Conservation (phyloP, 2,329 filamentous ascomycete genomes). For the Microdochium paspali region DNA sequence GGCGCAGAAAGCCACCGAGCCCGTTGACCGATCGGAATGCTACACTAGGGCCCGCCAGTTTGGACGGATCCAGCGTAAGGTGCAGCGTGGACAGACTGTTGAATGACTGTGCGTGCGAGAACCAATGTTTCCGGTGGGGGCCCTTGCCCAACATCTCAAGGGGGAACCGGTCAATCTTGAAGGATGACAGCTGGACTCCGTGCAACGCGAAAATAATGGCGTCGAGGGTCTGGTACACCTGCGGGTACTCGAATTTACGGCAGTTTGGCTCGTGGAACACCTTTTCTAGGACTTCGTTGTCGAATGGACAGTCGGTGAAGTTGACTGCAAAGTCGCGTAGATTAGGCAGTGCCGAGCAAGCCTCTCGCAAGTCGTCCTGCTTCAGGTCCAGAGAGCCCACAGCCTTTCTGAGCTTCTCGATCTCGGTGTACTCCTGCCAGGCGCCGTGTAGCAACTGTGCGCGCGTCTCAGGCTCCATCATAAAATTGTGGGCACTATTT, state of each 20-base stretch:
- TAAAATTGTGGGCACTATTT: conserved; percentile 26
- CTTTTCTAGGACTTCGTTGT: conserved; percentile 25
- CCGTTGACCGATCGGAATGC: conserved; percentile 30
- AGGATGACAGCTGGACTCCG: conserved; percentile 23
- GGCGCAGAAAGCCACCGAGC: conserved; percentile 30
- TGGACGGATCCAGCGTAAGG: conserved; percentile 29
- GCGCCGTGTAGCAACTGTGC: conserved; percentile 22
- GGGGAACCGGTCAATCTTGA: conserved; percentile 32
- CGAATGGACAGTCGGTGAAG: conserved; percentile 28
- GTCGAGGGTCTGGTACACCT: conserved; percentile 28
- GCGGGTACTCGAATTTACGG: conserved; percentile 26
- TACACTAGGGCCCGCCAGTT: conserved; percentile 23
- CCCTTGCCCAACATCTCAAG: conserved; percentile 29
- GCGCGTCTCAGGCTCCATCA: conserved; percentile 25
- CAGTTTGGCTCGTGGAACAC: conserved; percentile 27
- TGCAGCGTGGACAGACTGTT: conserved; percentile 26
- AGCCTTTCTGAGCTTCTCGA: conserved; percentile 20
- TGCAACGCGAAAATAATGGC: conserved; percentile 27
- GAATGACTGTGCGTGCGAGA: conserved; percentile 29
- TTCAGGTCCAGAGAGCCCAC: conserved; percentile 25
- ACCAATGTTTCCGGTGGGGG: conserved; percentile 29
- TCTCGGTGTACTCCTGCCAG: conserved; percentile 25
- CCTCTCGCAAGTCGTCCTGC: conserved; percentile 24
- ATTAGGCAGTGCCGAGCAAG: conserved; percentile 28
- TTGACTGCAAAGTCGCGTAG: conserved; percentile 28